Base-by-base conservation (phyloP, 2,329 filamentous ascomycete genomes). In the Epichloe glyceriae region DNA sequence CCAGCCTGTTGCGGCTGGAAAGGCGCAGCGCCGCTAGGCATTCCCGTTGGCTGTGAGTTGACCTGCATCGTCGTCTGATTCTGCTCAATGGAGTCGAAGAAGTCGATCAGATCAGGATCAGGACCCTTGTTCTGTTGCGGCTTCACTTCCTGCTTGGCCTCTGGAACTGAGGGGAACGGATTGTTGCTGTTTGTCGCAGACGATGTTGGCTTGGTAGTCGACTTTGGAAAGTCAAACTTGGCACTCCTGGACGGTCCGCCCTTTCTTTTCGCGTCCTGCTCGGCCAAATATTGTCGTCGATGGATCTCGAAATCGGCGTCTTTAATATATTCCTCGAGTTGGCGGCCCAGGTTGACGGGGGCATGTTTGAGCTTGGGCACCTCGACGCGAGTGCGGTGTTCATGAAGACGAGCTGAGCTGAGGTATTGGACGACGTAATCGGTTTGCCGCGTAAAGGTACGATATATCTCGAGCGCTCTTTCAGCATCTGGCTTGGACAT, bases 341-440 rank as follows among this genome's bases (percentile, higher is more conserved):
- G 88, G 26, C 83, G 83, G 15, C 88, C 87, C 49, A 98, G 70
- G 62, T 93, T 95, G 1, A 94, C 90, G 1, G 93, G 94, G 5
- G 93, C 93, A 65, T 98, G 93, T 71, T 96, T 97, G 57, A 98
- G 77, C 71, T 95, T 96, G 10, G 93, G 93, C 7, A 98, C 94
- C 62, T 96, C 88, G 39, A 98, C 79, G 54, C 91, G 78, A 5
- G 93, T 98, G 56, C 90, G 88, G 63, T 90, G 85, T 68, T 97
- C 89, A 64, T 91, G 93, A 63, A 93, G 85, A 55, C 91, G 81
- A 43, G 93, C 93, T 42, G 91, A 77, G 58, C 84, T 83, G 44
- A 98, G 78, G 62, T 91, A 98, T 60, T 88, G 83, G 15, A 98
- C 91, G 1, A 97, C 91, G 56, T 84, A 81, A 59, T 97, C 90